Evolutionary conservation across 192 early-diverging fungal species (phyloP), one percentile per base, ranked within the genome.

Genomic region (Mortierella antarctica): DNA sequence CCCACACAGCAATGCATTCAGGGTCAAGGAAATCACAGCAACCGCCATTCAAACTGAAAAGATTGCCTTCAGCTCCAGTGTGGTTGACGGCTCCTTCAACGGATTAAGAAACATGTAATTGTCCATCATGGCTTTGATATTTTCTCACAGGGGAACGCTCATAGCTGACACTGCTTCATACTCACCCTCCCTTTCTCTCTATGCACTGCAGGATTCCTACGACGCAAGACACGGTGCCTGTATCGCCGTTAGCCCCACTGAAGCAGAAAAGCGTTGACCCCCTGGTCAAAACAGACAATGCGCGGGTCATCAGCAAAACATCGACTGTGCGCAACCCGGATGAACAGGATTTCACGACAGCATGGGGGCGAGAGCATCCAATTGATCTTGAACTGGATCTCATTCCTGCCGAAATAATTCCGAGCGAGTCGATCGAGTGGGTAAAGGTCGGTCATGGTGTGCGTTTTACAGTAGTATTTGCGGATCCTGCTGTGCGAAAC

Each of bases 361-460:
- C 12, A 11, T 80, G 77, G 77, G 77, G 77, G 11, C 64, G 77
- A 52, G 70, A 72, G 42, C 4, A 18, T 42, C 64, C 77, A 13
- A n/a, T 80, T 45, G 77, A 80, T 20, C 47, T 72, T 2, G 70
- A 72, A n/a, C 11, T 80, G 13, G 52, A 67, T 6, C 40, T 80
- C 2, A 42, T 72, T 5, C 13, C 70, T 23, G 44, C 17, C 15
- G 58, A 72, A 0, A 15, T 80, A 11, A 1, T 53, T 11, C 70
- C 77, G 13, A 58, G 47, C 23, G 77, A 80, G 18, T 31, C 50
- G 0, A 11, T 80, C 0, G 52, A 45, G 8, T 80, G 77, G 77
- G 13, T 80, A 2, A 44, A 65, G 7, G 46, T 80, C 23, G 44
- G 42, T 2, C 77, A 80, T 55, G 74, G 70, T 11, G 46, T 68